Conservation (phyloP, 768 basidiomycete genomes). For the Tricholoma sp. region DNA sequence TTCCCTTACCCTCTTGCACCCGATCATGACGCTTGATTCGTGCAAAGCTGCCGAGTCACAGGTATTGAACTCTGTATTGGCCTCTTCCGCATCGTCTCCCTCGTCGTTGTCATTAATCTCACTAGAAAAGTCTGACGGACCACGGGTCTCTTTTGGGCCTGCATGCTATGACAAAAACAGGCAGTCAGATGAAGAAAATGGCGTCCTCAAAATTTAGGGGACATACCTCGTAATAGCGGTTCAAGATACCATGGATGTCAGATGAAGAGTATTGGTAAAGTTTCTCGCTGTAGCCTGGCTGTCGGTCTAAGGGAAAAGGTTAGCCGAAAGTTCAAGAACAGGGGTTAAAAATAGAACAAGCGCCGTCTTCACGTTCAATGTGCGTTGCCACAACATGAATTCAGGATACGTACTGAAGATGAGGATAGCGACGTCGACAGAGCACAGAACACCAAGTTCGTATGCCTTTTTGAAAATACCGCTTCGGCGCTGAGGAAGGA, state of each 20-base stretch:
- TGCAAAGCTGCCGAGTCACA: not conserved
- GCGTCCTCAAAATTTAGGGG: not conserved
- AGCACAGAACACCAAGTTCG: not conserved
- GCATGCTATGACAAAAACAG: not conserved
- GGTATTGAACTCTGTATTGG: not conserved
- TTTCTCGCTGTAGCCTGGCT: not conserved
- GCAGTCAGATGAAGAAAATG: not conserved
- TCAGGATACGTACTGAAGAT: not conserved
- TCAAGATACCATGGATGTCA: not conserved
- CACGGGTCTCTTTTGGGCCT: not conserved
- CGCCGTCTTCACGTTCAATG: no score
- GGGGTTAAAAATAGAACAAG: not conserved
- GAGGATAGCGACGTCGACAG: not conserved
- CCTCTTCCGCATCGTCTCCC: not conserved
- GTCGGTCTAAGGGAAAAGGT: not conserved
- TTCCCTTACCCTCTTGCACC: not conserved
- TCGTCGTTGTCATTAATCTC: not conserved
- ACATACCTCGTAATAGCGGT: not conserved
- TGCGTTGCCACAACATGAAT: not conserved
- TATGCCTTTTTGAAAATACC: conserved; percentile 1
- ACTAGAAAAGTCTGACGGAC: not conserved
- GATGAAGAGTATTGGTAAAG: not conserved
- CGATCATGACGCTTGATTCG: not conserved
- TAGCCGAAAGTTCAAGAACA: not conserved
- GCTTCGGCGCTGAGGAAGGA: not conserved